Evolutionary conservation across 169 alveolate species (phyloP).

Genomic region (Plasmodium knowlesi): DNA sequence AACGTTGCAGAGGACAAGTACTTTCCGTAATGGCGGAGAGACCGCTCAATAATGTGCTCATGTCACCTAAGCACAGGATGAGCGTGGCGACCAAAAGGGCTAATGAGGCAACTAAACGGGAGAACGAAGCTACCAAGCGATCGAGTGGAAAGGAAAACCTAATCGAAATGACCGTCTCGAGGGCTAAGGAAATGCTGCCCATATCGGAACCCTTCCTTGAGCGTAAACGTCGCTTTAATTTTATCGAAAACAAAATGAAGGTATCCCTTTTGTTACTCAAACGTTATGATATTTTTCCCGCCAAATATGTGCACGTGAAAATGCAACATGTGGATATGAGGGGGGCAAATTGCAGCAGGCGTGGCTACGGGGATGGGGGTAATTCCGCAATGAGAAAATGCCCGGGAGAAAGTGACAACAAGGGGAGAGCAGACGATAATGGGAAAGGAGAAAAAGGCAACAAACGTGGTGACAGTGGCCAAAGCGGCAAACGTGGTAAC

Average conservation of each 20-base stretch:
- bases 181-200: background rate
- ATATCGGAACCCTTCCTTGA: background rate
- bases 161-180: background rate
- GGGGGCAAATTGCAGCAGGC: background rate
- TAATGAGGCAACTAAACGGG: background rate
- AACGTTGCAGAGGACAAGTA: background rate
- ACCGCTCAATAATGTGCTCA: background rate
- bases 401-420: background rate
- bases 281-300: background rate
- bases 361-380: background rate
- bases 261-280: background rate
- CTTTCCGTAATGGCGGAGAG: background rate
- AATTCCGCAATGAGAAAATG: slow-evolving; percentile 5
- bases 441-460: background rate
- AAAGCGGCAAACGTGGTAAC: background rate
- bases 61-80: background rate
- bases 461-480: background rate
- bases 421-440: background rate
- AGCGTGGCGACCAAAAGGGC: background rate
- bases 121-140: background rate
- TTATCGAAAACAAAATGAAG: slow-evolving; percentile 13
- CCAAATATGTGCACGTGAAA: slow-evolving; percentile 8
- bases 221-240: background rate
- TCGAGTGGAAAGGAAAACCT: background rate
- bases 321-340: background rate